Evolutionary conservation across 2,329 filamentous ascomycete species (phyloP).

Genomic region (Talaromyces piceae): DNA sequence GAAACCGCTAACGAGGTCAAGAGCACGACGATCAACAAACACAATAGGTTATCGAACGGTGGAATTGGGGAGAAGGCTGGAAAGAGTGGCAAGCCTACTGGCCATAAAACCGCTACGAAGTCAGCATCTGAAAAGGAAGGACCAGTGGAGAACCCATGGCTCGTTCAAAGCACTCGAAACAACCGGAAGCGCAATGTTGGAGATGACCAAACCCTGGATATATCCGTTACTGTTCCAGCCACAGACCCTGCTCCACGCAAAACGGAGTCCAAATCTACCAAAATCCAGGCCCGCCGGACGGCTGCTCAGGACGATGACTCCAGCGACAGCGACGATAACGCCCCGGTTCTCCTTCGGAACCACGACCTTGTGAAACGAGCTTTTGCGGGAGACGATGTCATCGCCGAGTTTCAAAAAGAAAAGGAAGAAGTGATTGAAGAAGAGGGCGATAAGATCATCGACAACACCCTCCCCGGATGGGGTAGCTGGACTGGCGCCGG

Average conservation of each 20-base stretch:
- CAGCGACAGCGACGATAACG: conserved; percentile 28
- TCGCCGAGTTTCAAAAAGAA: conserved; percentile 70
- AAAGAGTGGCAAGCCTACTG: background rate
- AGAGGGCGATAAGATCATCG: conserved; percentile 75
- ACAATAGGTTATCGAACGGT: conserved; percentile 1
- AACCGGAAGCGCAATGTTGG: conserved; percentile 28
- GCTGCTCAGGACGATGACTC: conserved; percentile 32
- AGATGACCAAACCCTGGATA: conserved; percentile 15
- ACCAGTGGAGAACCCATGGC: conserved; percentile 32
- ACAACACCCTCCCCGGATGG: conserved; percentile 88
- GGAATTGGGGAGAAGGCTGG: no score
- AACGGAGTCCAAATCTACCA: conserved; percentile 9
- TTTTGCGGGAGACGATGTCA: conserved; percentile 82
- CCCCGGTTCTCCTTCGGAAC: conserved; percentile 41
- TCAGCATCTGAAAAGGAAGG: conserved; percentile 12
- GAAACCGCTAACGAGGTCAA: background rate
- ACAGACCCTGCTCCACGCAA: conserved; percentile 14
- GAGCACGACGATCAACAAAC: background rate
- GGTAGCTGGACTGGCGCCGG: conserved; percentile 85
- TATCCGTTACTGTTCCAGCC: conserved; percentile 10
- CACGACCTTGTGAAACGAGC: conserved; percentile 68
- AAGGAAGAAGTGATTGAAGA: conserved; percentile 65
- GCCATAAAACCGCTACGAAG: background rate
- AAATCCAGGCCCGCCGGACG: background rate
- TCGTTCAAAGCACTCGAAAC: conserved; percentile 27